Conservation (phyloP, 2,329 filamentous ascomycete species). For the Verticillium isaacii region DNA sequence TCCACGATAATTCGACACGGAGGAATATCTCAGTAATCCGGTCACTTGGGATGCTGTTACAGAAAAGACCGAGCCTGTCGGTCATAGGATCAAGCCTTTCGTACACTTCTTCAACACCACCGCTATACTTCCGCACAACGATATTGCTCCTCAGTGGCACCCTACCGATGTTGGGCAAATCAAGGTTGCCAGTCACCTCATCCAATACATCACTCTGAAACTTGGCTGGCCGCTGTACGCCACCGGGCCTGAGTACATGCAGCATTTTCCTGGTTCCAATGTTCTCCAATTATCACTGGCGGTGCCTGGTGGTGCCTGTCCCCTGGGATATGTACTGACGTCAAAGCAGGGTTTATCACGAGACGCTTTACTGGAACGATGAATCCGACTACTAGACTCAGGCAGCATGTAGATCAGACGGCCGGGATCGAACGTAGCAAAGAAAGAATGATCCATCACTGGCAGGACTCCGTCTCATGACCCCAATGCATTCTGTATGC, state of each 20-base stretch:
- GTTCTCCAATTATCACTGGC: neutral
- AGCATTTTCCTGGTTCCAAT: constrained; percentile 17
- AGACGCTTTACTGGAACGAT: constrained; percentile 50
- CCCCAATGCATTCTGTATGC: neutral
- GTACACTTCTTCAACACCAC: constrained; percentile 59
- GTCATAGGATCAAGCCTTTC: constrained; percentile 34
- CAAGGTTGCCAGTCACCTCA: constrained; percentile 55
- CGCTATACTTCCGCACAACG: constrained; percentile 57
- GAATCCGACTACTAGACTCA: constrained; percentile 32
- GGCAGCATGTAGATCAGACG: neutral
- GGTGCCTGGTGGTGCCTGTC: neutral
- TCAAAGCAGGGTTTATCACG: constrained; percentile 28
- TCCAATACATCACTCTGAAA: constrained; percentile 50
- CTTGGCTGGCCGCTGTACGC: constrained; percentile 53
- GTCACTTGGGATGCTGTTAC: constrained; percentile 33
- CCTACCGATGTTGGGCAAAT: constrained; percentile 58
- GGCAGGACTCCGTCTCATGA: neutral
- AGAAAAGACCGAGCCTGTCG: constrained; percentile 26
- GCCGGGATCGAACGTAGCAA: neutral
- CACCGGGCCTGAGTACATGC: constrained; percentile 46
- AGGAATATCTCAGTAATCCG: constrained; percentile 32
- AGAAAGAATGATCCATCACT: neutral
- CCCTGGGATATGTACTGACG: constrained; percentile 4
- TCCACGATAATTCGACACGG: constrained; percentile 50
- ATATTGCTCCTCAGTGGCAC: constrained; percentile 53